phyloP scores from a whole-genome alignment of 2,329 filamentous ascomycete genomes.

The Sarocladium oryzae region DNA sequence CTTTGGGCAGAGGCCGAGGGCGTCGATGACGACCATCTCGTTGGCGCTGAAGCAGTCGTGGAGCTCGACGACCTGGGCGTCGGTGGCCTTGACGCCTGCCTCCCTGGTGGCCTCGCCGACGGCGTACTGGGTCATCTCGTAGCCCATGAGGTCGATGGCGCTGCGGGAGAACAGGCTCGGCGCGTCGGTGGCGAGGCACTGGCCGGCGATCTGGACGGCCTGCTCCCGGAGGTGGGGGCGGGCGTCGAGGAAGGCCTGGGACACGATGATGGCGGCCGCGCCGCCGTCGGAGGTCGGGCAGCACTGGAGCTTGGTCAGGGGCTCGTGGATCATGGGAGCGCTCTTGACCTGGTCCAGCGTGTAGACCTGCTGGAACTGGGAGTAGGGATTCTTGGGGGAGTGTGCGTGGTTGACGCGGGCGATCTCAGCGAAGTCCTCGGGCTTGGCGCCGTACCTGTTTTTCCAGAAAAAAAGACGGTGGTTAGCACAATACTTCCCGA shows the following conservation, averaged over 20 bases:
- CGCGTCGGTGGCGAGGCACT: slow-evolving; percentile 79
- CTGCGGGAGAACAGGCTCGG: slow-evolving; percentile 71
- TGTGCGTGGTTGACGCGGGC: slow-evolving; percentile 89
- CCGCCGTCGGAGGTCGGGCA: slow-evolving; percentile 93
- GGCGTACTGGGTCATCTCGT: slow-evolving; percentile 73
- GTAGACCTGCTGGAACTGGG: slow-evolving; percentile 94
- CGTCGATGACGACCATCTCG: slow-evolving; percentile 86
- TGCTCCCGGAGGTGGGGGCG: slow-evolving; percentile 74
- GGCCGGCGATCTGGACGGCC: slow-evolving; percentile 84
- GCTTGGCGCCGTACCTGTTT: slow-evolving; percentile 68
- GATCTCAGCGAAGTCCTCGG: slow-evolving; percentile 90
- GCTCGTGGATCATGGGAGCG: slow-evolving; percentile 71
- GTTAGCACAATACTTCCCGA: neutral
- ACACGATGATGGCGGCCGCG: slow-evolving; percentile 83
- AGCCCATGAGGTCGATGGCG: slow-evolving; percentile 84
- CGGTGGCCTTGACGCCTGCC: slow-evolving; percentile 59
- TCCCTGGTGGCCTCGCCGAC: slow-evolving; percentile 64
- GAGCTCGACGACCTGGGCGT: slow-evolving; percentile 81
- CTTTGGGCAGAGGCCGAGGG: slow-evolving; percentile 67
- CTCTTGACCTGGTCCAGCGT: slow-evolving; percentile 74
- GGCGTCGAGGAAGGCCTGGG: slow-evolving; percentile 78
- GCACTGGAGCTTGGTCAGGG: slow-evolving; percentile 96
- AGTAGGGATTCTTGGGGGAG: slow-evolving; percentile 89
- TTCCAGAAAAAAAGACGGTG: slow-evolving; percentile 8
- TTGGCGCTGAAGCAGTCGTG: slow-evolving; percentile 98